phyloP scores from a whole-genome alignment of 768 basidiomycete genomes.

The Chlorophyllum brunneum region DNA sequence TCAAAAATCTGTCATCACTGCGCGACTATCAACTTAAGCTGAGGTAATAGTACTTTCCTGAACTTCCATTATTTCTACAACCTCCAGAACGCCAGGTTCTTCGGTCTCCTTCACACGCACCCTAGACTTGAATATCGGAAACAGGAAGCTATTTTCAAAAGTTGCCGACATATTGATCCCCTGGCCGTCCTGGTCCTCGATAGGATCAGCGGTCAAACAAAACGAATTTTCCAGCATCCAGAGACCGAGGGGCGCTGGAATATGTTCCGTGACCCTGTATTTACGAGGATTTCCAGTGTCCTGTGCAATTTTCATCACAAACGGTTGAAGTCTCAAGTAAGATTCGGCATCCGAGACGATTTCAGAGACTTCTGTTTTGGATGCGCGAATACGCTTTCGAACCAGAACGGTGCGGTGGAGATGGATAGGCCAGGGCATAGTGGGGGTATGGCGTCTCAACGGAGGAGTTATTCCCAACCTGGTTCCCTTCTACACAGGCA shows the following conservation, averaged over 20 bases:
- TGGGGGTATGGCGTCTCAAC: no score
- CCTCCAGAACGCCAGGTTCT: constrained; percentile 17
- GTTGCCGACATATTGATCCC: constrained; percentile 18
- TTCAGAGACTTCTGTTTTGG: constrained; percentile 5
- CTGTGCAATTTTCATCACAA: background rate
- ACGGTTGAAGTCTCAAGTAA: constrained; percentile 8
- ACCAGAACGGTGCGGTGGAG: constrained; percentile 21
- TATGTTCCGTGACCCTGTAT: constrained; percentile 1
- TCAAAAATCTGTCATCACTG: background rate
- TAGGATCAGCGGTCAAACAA: background rate
- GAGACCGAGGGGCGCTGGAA: background rate
- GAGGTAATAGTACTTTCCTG: constrained; percentile 19
- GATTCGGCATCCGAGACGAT: constrained; percentile 4
- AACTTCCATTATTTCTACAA: constrained; percentile 24
- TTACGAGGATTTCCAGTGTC: constrained; percentile 3
- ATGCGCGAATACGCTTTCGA: constrained; percentile 20
- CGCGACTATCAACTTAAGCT: background rate
- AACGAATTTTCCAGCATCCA: constrained; percentile 7
- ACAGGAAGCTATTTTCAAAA: background rate
- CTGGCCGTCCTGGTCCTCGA: constrained; percentile 17
- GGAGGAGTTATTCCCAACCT: no score
- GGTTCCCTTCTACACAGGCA: no score
- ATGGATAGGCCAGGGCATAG: constrained; percentile 28
- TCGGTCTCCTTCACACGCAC: constrained; percentile 16
- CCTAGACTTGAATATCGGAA: constrained; percentile 15